Conservation (phyloP, 83 land plant species). For the Thuja plicata region DNA sequence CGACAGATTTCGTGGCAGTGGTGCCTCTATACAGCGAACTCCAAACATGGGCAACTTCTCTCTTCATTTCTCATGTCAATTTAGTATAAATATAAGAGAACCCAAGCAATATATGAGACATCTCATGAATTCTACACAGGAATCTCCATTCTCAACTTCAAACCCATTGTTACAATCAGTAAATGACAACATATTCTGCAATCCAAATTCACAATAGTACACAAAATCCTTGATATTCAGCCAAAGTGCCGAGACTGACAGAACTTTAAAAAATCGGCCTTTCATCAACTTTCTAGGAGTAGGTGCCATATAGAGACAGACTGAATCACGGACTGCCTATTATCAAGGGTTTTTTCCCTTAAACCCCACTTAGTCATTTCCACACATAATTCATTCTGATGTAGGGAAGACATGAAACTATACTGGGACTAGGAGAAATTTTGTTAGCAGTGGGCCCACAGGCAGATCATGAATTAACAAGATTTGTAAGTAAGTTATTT, state of each 20-base stretch:
- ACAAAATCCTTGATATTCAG: not conserved
- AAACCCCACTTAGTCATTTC: not conserved
- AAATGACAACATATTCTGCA: not conserved
- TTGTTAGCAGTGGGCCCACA: not conserved
- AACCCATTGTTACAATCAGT: not conserved
- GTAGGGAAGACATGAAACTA: not conserved
- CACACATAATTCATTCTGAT: not conserved
- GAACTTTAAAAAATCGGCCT: not conserved
- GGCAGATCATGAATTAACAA: not conserved
- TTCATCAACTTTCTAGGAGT: conserved; percentile 15
- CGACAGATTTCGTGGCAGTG: not conserved
- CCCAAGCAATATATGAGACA: not conserved
- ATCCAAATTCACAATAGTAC: conserved; percentile 1
- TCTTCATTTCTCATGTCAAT: not conserved
- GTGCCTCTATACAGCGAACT: not conserved
- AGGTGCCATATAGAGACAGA: not conserved
- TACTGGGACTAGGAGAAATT: not conserved
- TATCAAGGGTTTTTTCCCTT: not conserved
- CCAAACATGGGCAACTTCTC: not conserved
- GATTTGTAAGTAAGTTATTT: too few species aligned
- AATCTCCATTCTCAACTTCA: not conserved
- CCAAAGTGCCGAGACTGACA: not conserved
- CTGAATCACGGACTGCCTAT: not conserved
- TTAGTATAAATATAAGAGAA: not conserved
- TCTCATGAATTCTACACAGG: not conserved